Evolutionary conservation across 73 alveolate genomes (phyloP).

Genomic region (Paramecium tetraurelia): DNA sequence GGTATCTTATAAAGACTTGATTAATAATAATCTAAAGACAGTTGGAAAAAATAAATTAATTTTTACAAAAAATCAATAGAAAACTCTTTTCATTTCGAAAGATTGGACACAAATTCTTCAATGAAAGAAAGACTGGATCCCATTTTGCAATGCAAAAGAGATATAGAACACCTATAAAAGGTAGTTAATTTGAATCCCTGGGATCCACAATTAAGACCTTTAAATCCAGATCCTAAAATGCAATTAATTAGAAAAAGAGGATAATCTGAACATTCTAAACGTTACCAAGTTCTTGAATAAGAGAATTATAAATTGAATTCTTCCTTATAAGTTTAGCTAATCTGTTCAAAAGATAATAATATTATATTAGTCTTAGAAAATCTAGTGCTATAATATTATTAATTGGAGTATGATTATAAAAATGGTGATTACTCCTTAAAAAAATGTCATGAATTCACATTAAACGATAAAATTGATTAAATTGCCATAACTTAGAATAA

Average conservation of each 20-base stretch:
- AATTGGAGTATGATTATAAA: not conserved
- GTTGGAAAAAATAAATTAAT: not conserved
- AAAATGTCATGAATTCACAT: not conserved
- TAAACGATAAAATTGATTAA: slow-evolving; percentile 8
- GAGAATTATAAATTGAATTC: not conserved
- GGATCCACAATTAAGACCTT: not conserved
- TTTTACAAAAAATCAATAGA: not conserved
- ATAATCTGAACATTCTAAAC: not conserved
- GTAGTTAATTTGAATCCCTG: not conserved
- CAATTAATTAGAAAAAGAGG: not conserved
- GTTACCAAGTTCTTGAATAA: not conserved
- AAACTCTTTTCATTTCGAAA: not conserved
- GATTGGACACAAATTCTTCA: not conserved
- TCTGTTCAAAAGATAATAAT: not conserved
- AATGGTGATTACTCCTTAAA: not conserved
- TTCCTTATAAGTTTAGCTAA: not conserved
- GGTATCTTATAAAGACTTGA: not conserved
- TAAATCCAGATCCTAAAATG: slow-evolving; percentile 18
- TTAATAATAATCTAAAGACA: not conserved
- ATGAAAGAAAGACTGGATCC: not conserved
- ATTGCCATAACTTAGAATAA: not conserved
- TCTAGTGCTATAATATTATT: not conserved
- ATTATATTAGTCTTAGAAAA: not conserved
- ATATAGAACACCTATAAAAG: not conserved
- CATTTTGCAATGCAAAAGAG: not conserved